Evolutionary conservation across 169 alveolate genomes (phyloP), one percentile per base, ranked within the genome.

Genomic region (Amoebophrya sp.): DNA sequence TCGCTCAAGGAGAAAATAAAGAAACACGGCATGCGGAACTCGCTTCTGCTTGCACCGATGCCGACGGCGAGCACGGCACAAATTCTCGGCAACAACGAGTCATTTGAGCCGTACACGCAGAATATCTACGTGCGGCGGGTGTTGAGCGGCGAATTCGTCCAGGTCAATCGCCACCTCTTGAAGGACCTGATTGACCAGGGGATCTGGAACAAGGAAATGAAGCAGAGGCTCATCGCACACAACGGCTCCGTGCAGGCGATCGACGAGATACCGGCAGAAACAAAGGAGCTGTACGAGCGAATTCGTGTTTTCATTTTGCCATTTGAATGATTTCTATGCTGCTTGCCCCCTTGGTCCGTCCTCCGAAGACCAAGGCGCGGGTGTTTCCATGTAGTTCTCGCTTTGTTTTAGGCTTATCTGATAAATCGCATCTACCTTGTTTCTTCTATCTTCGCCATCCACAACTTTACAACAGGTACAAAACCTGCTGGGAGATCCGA

Each of bases 41-140:
- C 99, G 16, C 95, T 99, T 18, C 93, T 99, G 50, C 92, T 98
- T 43, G 99, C 99, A 10, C 99, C 99, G 40, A 99, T 99, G 99
- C 99, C 99, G 0, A 99, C 99, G 18, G 99, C 99, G 0, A 95
- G 98, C 89, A 99, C 99, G 26, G 97, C 99, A 0, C 99, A 98
- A 95, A 98, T 98, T 69, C 95, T 98, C 42, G 99, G 99, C 18
- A 99, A 99, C 95, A 98, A 97, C 93, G 99, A 99, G 94, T 96
- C 99, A n/a, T 98, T 98, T 93, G 99, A 98, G 94, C 99, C 99
- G 4, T 98, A 96, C 95, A 98, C 99, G 29, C 95, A 98, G 89
- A 99, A 99, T 94, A 95, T 99, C 78, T 99, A 98, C 94, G 97
- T 97, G 91, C 96, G 99, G 90, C 96, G 99, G 87, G 99, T 98